Conservation (phyloP, 2,329 filamentous ascomycete species). For the Thielaviopsis euricoi region DNA sequence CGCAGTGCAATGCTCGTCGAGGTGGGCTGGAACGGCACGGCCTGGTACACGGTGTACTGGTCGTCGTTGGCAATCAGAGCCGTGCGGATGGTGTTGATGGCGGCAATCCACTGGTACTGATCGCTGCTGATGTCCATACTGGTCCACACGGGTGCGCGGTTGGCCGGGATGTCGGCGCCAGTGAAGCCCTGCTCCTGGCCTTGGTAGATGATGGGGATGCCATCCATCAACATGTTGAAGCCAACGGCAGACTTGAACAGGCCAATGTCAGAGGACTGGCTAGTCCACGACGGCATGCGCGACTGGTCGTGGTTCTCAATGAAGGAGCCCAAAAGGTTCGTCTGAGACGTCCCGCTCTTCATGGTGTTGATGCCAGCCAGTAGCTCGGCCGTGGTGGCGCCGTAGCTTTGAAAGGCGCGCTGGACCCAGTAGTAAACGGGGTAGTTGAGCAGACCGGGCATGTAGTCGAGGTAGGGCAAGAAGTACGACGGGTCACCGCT, state of each 20-base stretch:
- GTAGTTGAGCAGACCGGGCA: constrained; percentile 33
- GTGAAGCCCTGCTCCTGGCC: constrained; percentile 44
- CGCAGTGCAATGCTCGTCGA: constrained; percentile 11
- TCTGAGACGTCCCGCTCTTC: constrained; percentile 31
- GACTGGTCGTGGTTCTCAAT: constrained; percentile 48
- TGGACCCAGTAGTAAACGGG: constrained; percentile 13
- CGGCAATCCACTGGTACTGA: constrained; percentile 11
- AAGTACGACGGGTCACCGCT: constrained; percentile 36
- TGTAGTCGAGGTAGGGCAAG: constrained; percentile 35
- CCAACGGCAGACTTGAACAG: constrained; percentile 27
- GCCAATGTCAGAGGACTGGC: constrained; percentile 33
- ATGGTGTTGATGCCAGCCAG: constrained; percentile 46
- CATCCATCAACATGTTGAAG: constrained; percentile 22
- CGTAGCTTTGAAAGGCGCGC: constrained; percentile 10
- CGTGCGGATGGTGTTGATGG: constrained; percentile 8
- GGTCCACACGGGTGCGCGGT: constrained; percentile 11
- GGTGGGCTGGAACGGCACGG: constrained; percentile 11
- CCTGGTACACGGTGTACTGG: constrained; percentile 10
- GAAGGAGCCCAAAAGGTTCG: constrained; percentile 33
- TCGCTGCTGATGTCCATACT: constrained; percentile 9
- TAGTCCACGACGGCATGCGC: constrained; percentile 27
- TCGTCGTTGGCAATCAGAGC: constrained; percentile 9
- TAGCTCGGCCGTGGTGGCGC: constrained; percentile 24
- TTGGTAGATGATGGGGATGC: constrained; percentile 43
- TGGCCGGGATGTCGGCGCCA: constrained; percentile 27